Evolutionary conservation across 768 basidiomycete genomes (phyloP), one percentile per base, ranked within the genome.

Genomic region (Mrakia blollopis): DNA sequence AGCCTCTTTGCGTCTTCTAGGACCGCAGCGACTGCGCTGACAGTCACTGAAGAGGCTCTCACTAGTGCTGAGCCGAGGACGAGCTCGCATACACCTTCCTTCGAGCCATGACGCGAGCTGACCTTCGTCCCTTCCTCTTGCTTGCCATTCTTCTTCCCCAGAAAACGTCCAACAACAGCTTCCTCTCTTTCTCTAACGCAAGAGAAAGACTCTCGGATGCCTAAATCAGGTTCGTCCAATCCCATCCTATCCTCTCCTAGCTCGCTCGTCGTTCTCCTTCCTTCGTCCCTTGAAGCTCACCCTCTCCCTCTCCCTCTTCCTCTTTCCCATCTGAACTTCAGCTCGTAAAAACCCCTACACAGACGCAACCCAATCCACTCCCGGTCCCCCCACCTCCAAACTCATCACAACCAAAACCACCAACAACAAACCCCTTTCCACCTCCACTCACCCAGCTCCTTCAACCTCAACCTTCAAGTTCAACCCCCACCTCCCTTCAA

Each of bases 381-480:
- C 44, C n/a, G 50, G 50, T 32, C 44, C 63, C n/a, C 32, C 61
- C 16, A 47, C 41, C 37, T 32, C 35, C 62, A 67, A 65, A 30
- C 18, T n/a, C 52, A 5, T 7, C 44, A 32, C 30, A 3, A 9
- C 47, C 23, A 74, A 28, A 25, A 5, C 23, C 13, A 28, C 61
- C 28, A 28, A 5, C 14, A 30, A 39, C 13, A 21, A 30, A 13
- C 47, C 62, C 50, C 3, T 37, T 4, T 47, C 71, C 2, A 62
- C 32, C 10, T 35, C 74, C 30, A 37, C 75, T 18, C 39, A 8
- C 25, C 10, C 37, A 21, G 25, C 69, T 0, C 41, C 61, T 2
- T 68, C 75, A 2, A 61, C 68, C 13, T 37, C 50, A 35, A 61
- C 71, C 18, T 77, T 77, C 65, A 60, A 62, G 62, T 77, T 77